Conservation (phyloP, 2,329 filamentous ascomycete genomes). For the Venturia nashicola region DNA sequence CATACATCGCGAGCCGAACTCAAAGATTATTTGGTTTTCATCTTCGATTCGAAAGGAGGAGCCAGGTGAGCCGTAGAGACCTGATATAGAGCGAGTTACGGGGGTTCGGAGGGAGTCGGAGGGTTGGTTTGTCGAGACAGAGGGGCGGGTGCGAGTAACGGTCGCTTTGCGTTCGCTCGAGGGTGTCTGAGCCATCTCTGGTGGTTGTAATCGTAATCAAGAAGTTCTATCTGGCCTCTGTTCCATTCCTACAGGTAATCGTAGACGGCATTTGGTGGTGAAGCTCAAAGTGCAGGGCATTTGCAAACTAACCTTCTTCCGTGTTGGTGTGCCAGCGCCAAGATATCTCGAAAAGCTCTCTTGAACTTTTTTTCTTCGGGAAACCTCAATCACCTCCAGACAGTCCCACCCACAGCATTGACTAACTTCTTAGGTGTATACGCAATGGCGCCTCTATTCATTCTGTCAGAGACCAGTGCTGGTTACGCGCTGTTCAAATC, state of each 20-base stretch:
- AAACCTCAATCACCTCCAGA: background rate
- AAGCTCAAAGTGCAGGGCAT: background rate
- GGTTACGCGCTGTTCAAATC: slow-evolving; percentile 98
- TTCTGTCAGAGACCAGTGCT: slow-evolving; percentile 87
- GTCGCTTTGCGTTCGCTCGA: slow-evolving; percentile 37
- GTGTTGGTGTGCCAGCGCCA: background rate
- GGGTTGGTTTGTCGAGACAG: background rate
- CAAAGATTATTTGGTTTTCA: slow-evolving; percentile 74
- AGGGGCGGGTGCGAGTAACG: slow-evolving; percentile 14
- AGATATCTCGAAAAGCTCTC: background rate
- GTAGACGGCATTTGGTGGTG: background rate
- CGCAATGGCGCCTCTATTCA: slow-evolving; percentile 69
- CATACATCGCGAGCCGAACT: slow-evolving; percentile 68
- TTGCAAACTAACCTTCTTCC: background rate
- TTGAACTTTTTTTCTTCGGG: background rate
- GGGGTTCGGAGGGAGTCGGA: slow-evolving; percentile 26
- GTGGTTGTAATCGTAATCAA: background rate
- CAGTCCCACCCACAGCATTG: background rate
- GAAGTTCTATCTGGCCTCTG: background rate
- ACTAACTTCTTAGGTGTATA: slow-evolving; percentile 11
- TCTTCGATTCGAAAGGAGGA: slow-evolving; percentile 48
- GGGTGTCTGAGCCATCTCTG: background rate
- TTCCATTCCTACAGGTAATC: background rate
- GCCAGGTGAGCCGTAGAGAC: slow-evolving; percentile 45
- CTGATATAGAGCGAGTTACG: slow-evolving; percentile 47